phyloP scores from a whole-genome alignment of 2,329 filamentous ascomycete species.

The Dactylellina haptotyla region DNA sequence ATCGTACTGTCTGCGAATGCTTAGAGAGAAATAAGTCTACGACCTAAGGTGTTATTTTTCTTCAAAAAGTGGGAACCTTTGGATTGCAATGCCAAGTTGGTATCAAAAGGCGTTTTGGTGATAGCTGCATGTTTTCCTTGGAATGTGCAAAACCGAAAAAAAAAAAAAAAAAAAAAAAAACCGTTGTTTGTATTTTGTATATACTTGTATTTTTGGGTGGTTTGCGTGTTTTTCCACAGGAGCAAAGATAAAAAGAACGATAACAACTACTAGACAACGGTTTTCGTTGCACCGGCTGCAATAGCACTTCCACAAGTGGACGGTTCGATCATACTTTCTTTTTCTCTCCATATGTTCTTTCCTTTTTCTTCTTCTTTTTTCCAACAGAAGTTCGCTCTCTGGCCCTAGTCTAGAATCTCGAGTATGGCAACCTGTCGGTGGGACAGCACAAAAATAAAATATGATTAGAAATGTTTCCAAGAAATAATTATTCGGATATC shows the following conservation, averaged over 20 bases:
- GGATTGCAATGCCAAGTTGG: too few relatives aligned
- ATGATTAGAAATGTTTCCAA: conserved; percentile 13
- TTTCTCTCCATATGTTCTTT: not conserved
- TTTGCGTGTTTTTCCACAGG: not conserved
- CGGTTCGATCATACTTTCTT: not conserved
- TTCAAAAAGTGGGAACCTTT: too few relatives aligned
- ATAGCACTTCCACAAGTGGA: not conserved
- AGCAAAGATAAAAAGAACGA: conserved; percentile 10
- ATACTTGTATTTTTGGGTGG: not conserved
- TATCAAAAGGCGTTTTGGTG: too few relatives aligned
- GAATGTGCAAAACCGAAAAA: not conserved
- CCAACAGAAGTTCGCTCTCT: not conserved
- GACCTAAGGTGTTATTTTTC: too few relatives aligned
- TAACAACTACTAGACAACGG: not conserved
- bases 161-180: not conserved
- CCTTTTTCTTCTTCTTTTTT: not conserved
- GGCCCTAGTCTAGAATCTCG: conserved; percentile 50
- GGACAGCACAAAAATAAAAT: conserved; percentile 15
- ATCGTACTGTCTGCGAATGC: conserved; percentile 50
- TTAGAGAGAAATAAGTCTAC: not conserved
- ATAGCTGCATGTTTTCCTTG: too few relatives aligned
- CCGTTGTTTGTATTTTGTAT: conserved; percentile 6
- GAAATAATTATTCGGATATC: conserved; percentile 26
- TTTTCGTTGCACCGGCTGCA: conserved; percentile 8
- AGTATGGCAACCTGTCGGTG: conserved; percentile 53